Base-by-base conservation (phyloP, 2,329 filamentous ascomycete species). In the Fusarium citri region DNA sequence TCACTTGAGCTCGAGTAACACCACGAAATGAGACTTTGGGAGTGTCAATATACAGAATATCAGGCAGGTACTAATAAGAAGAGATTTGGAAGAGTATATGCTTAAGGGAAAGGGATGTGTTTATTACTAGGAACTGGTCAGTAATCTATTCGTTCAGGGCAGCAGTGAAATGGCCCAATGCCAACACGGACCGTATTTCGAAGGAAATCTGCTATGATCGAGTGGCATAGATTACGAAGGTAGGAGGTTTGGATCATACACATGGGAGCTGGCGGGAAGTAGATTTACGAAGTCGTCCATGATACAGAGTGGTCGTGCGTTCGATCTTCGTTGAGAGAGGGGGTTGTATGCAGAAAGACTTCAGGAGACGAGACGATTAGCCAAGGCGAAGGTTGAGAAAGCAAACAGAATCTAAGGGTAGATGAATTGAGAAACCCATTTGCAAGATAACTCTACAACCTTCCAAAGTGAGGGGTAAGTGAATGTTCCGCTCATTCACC, bases 41-140 rank as follows among this genome's bases (percentile, higher is more conserved):
- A n/a, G 10, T n/a, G 34, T n/a, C 18, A 37, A 11, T 18, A 7
- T 37, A n/a, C 9, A 12, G 34, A 37, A 37, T n/a, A 12, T n/a
- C 6, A 7, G 18, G 34, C 18, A 12, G 18, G 18, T 4, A 37
- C 2, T 11, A n/a, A 11, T 1, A 9, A n/a, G 5, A 37, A 5
- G 10, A 2, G 9, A 1, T 11, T 4, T 11, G 1, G 4, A 10
- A 11, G 16, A 18, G 0, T 37, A n/a, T 10, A 37, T 7, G 10
- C 10, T n/a, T 7, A 0, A 12, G 18, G 18, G 10, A 18, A 12
- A 37, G 18, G 6, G 18, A 7, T 7, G 6, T 7, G 6, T 37
- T 37, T 7, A 12, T 11, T n/a, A 37, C 18, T n/a, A 37, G 18
- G 9, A n/a, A n/a, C 18, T 12, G 18, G 18, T 18, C 34, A 11